Evolutionary conservation across 768 basidiomycete genomes (phyloP).

Genomic region (Phylloporus arenicola): DNA sequence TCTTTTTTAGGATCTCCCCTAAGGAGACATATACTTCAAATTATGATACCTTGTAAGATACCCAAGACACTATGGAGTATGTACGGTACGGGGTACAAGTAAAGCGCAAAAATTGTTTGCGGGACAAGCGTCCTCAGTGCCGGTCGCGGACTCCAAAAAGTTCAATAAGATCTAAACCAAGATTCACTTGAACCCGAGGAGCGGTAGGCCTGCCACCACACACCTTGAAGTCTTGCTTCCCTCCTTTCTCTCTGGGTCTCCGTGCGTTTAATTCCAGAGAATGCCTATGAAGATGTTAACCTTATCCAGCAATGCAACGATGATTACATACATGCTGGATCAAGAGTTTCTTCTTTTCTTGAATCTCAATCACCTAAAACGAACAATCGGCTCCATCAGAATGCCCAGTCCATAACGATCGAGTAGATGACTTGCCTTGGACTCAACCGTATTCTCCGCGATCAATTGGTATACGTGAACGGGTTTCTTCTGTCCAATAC

Average conservation of each 20-base stretch:
- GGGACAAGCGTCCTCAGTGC: neutral
- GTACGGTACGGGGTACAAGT: slow-evolving; percentile 5
- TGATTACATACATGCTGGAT: slow-evolving; percentile 57
- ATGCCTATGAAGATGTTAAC: slow-evolving; percentile 49
- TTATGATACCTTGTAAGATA: slow-evolving; percentile 5
- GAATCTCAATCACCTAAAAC: slow-evolving; percentile 70
- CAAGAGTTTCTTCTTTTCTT: slow-evolving; percentile 75
- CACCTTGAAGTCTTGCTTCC: slow-evolving; percentile 79
- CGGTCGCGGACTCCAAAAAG: slow-evolving; percentile 43
- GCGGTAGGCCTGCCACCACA: slow-evolving; percentile 5
- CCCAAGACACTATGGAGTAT: slow-evolving; percentile 11
- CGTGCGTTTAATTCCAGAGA: slow-evolving; percentile 72
- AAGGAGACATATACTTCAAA: neutral
- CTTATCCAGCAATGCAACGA: neutral
- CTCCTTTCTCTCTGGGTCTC: slow-evolving; percentile 74
- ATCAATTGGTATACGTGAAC: slow-evolving; percentile 89
- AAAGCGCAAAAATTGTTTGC: too few relatives aligned
- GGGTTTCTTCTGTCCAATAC: slow-evolving; percentile 76
- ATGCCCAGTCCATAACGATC: neutral
- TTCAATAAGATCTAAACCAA: slow-evolving; percentile 50
- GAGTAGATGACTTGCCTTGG: slow-evolving; percentile 49
- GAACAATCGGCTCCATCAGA: neutral
- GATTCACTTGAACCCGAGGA: neutral
- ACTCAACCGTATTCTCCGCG: slow-evolving; percentile 84
- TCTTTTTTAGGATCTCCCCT: neutral